Evolutionary conservation across 2,329 filamentous ascomycete species (phyloP), one percentile per base, ranked within the genome.

Genomic region (Cladosporium oxysporum): DNA sequence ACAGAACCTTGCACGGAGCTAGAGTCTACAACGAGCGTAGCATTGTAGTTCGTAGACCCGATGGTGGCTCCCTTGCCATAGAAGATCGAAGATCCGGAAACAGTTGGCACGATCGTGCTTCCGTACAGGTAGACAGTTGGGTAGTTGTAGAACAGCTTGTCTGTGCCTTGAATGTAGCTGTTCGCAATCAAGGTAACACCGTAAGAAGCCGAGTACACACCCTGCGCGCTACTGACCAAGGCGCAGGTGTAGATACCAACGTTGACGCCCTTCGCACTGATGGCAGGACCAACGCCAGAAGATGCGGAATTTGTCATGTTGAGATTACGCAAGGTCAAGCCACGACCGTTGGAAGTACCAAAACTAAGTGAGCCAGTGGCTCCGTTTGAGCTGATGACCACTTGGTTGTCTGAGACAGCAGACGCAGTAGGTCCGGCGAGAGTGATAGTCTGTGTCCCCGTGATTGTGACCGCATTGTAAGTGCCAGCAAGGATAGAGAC

Each of bases 401-500:
- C 62, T 26, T 58, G 52, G 26, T 64, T 64, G 55, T 58, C 62
- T 2, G 62, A 58, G 5, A 64, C 62, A 21, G 62, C 62, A 12
- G 62, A 58, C 0, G 74, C 68, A 26, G 28, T 16, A 5, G 62
- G 62, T 0, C 80, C 82, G n/a, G 81, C 66, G 12, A 84, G 73
- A 0, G 81, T 81, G 18, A 83, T 77, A 0, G 79, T 73, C 1
- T 78, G 76, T 0, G 79, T 80, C 1, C 77, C 80, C 16, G 72
- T 68, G 5, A 84, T 73, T 0, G 75, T 76, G 33, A 83, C 72
- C 5, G 76, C 73, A 4, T 76, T 77, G 64, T 83, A 84, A 0
- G 80, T 83, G 11, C 82, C 82, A 1, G 80, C 76, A 5, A 79
- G 75, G 18, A 83, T 75, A 12, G 79, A 77, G 1, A 84, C 79